Conservation (phyloP, 2,329 filamentous ascomycete species). For the Zalaria sp. region DNA sequence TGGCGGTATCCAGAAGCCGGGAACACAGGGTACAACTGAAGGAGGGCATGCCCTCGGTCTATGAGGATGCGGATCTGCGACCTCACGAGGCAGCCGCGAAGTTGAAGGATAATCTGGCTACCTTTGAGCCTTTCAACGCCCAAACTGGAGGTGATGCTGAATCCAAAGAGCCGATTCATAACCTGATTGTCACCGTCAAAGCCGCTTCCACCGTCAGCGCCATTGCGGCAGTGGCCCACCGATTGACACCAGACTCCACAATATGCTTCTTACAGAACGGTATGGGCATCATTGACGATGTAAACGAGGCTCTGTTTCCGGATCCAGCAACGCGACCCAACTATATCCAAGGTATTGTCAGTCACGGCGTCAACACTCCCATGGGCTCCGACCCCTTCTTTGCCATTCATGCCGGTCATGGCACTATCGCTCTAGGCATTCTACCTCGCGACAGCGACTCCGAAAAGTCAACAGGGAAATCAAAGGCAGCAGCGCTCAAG, state of each 20-base stretch:
- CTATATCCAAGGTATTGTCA: slow-evolving; percentile 59
- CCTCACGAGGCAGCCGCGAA: slow-evolving; percentile 15
- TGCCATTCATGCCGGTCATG: slow-evolving; percentile 43
- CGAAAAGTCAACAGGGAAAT: neutral
- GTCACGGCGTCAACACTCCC: slow-evolving; percentile 39
- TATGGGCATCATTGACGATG: slow-evolving; percentile 66
- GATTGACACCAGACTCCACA: slow-evolving; percentile 54
- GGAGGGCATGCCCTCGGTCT: slow-evolving; percentile 8
- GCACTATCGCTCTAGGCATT: slow-evolving; percentile 43
- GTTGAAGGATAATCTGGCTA: slow-evolving; percentile 8
- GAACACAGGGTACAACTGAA: slow-evolving; percentile 20
- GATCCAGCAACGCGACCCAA: slow-evolving; percentile 51
- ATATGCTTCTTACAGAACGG: slow-evolving; percentile 70
- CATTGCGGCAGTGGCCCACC: slow-evolving; percentile 49
- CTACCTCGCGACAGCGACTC: slow-evolving; percentile 21
- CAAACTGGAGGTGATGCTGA: slow-evolving; percentile 2
- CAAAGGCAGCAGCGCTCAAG: neutral
- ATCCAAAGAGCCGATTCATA: slow-evolving; percentile 40
- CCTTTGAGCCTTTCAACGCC: neutral
- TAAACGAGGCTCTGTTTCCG: slow-evolving; percentile 58
- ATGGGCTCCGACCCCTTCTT: slow-evolving; percentile 31
- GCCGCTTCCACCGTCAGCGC: slow-evolving; percentile 53
- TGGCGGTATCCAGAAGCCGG: slow-evolving; percentile 19
- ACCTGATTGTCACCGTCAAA: slow-evolving; percentile 70
- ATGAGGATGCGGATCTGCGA: slow-evolving; percentile 10